A percentile compares a stretch with the other conserved stretches of the same genome.
Evolutionary conservation across 352 stramenopile genomes (phyloP).

Genomic region (Globisporangium paddicum): DNA sequence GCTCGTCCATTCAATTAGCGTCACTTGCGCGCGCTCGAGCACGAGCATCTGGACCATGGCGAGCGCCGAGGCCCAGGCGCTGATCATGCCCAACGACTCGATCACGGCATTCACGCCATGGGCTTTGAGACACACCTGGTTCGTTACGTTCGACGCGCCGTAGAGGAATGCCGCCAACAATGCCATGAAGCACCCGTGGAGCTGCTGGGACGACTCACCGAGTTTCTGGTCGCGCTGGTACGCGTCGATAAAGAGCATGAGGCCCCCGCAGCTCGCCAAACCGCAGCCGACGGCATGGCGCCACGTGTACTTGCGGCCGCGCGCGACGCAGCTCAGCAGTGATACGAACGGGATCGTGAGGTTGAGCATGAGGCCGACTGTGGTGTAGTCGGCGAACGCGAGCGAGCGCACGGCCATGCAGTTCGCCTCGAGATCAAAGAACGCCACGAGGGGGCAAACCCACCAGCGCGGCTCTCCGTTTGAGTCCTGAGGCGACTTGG

Average conservation of each 20-base stretch:
- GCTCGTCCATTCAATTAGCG: constrained; percentile 21
- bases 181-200: constrained; percentile 29
- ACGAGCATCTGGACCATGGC: constrained; percentile 24
- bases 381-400: constrained; percentile 29
- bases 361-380: constrained; percentile 33
- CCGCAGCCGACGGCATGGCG: constrained; percentile 24
- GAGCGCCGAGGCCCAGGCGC: constrained; percentile 21
- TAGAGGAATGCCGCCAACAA: constrained; percentile 30
- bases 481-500: neutral
- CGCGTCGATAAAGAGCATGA: constrained; percentile 25
- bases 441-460: constrained; percentile 32
- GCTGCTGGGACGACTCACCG: constrained; percentile 16
- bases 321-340: constrained; percentile 23
- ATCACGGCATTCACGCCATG: constrained; percentile 18
- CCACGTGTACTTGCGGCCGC: constrained; percentile 21
- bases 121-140: constrained; percentile 30
- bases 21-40: constrained; percentile 20
- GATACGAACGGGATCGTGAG: constrained; percentile 42
- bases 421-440: constrained; percentile 44
- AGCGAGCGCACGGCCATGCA: constrained; percentile 25
- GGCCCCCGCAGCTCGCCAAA: constrained; percentile 13
- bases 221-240: constrained; percentile 11
- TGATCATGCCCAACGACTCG: constrained; percentile 30
- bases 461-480: constrained; percentile 22
- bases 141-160: constrained; percentile 31